These are phyloP conservation scores for Physcomitrellopsis africana DNA, from an alignment of 225 moss, liverwort and hornwort species.

Conservation along the genomic window DNA sequence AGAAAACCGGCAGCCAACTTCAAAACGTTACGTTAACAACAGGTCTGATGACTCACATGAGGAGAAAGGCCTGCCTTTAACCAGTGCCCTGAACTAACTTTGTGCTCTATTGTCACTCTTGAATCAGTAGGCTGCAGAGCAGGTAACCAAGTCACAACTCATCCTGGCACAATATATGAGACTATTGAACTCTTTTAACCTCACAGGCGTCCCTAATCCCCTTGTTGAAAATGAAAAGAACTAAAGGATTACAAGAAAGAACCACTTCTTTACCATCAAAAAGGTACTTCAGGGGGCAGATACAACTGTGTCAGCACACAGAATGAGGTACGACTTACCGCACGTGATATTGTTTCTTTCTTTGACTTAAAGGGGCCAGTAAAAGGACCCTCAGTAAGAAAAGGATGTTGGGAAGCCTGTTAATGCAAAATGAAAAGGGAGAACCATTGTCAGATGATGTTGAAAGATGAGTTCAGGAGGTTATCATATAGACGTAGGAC, in stretches of 20 bases:
- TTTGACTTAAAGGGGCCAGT: constrained; percentile 64
- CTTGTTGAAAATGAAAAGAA: constrained; percentile 8
- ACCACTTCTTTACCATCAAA: background rate
- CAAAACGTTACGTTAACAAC: constrained; percentile 22
- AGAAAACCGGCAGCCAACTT: constrained; percentile 16
- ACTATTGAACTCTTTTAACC: constrained; percentile 20
- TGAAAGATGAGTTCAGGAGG: background rate
- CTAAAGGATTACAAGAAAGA: background rate
- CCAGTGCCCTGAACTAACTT: constrained; percentile 73
- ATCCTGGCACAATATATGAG: constrained; percentile 9
- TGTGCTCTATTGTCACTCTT: constrained; percentile 68
- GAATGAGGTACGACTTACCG: constrained; percentile 43
- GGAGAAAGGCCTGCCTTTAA: constrained; percentile 85
- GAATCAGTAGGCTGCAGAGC: constrained; percentile 59
- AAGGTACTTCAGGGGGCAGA: background rate
- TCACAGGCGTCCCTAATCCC: background rate
- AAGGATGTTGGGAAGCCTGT: constrained; percentile 88
- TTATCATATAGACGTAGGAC: constrained; percentile 20
- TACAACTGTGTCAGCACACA: constrained; percentile 8
- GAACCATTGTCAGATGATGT: constrained; percentile 18
- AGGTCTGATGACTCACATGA: constrained; percentile 55
- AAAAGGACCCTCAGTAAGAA: constrained; percentile 63
- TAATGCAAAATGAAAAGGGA: constrained; percentile 18
- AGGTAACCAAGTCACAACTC: constrained; percentile 23
- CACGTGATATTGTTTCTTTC: constrained; percentile 57